Conservation (phyloP, 75 land plant genomes). For the Selaginella moellendorffii region DNA sequence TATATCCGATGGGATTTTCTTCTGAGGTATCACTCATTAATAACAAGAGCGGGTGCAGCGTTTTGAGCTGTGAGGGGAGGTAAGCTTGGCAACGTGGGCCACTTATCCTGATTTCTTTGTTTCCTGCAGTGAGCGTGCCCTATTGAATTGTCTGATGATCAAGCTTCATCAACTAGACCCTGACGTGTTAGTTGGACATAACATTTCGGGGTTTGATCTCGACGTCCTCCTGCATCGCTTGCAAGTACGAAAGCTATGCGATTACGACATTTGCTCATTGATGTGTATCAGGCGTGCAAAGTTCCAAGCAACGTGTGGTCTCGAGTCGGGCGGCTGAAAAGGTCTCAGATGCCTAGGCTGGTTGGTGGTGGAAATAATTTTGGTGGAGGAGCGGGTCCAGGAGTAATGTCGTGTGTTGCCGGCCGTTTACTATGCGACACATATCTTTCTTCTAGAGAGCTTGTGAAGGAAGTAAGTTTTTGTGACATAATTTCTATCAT, state of each 20-base stretch:
- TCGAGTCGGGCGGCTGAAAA: conserved; percentile 81
- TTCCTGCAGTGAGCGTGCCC: conserved; percentile 69
- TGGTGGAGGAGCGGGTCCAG: conserved; percentile 91
- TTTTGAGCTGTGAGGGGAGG: conserved; percentile 65
- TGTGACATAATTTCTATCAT: not conserved
- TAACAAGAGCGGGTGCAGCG: conserved; percentile 43
- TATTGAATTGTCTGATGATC: conserved; percentile 67
- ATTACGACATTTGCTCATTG: no score
- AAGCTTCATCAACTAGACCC: conserved; percentile 81
- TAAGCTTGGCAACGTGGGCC: not conserved
- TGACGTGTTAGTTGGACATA: conserved; percentile 96
- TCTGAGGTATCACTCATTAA: conserved; percentile 66
- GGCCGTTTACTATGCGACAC: conserved; percentile 95
- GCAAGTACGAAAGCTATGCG: conserved; percentile 41
- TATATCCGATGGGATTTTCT: conserved; percentile 75
- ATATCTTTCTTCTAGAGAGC: conserved; percentile 75
- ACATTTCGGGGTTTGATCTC: conserved; percentile 96
- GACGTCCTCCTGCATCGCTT: conserved; percentile 89
- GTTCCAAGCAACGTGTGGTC: conserved; percentile 90
- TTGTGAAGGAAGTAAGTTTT: conserved; percentile 71
- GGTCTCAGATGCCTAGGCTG: conserved; percentile 77
- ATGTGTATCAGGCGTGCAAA: conserved; percentile 38
- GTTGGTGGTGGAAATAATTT: conserved; percentile 48
- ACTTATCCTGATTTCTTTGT: not conserved
- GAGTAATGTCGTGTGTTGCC: conserved; percentile 82